Conservation (phyloP, 768 basidiomycete species). For the Mycena belliarum region DNA sequence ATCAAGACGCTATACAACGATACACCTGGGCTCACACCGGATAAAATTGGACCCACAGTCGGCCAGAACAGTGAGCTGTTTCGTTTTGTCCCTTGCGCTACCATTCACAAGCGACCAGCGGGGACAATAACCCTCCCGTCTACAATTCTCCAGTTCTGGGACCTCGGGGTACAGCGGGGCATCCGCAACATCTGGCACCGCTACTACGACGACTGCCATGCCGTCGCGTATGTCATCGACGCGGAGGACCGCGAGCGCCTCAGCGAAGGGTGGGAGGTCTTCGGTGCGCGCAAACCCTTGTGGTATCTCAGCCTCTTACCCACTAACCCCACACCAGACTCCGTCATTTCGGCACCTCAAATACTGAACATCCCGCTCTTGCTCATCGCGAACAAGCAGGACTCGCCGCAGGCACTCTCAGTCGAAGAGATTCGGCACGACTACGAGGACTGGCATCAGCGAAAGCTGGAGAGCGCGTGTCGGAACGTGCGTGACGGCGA, state of each 20-base stretch:
- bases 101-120: slow-evolving; percentile 46
- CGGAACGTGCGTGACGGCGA: slow-evolving; percentile 50
- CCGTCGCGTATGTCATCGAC: slow-evolving; percentile 94
- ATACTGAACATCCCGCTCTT: slow-evolving; percentile 89
- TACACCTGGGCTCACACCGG: slow-evolving; percentile 81
- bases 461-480: slow-evolving; percentile 68
- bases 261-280: slow-evolving; percentile 95
- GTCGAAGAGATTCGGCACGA: slow-evolving; percentile 90
- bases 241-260: slow-evolving; percentile 89
- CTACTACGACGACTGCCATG: slow-evolving; percentile 97
- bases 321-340: slow-evolving; percentile 49
- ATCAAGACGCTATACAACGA: slow-evolving; percentile 93
- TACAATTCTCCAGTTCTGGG: slow-evolving; percentile 95
- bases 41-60: slow-evolving; percentile 94
- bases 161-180: slow-evolving; percentile 92
- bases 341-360: slow-evolving; percentile 84
- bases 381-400: slow-evolving; percentile 96
- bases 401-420: slow-evolving; percentile 74
- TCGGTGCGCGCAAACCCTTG: slow-evolving; percentile 61
- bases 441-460: slow-evolving; percentile 85
- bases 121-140: slow-evolving; percentile 93
- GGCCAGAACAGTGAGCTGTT: slow-evolving; percentile 88
- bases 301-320: slow-evolving; percentile 5
- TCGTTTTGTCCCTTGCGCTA: neutral
- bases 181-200: slow-evolving; percentile 93